phyloP scores from a whole-genome alignment of 75 land plant species.

The Cryptomeria japonica region DNA sequence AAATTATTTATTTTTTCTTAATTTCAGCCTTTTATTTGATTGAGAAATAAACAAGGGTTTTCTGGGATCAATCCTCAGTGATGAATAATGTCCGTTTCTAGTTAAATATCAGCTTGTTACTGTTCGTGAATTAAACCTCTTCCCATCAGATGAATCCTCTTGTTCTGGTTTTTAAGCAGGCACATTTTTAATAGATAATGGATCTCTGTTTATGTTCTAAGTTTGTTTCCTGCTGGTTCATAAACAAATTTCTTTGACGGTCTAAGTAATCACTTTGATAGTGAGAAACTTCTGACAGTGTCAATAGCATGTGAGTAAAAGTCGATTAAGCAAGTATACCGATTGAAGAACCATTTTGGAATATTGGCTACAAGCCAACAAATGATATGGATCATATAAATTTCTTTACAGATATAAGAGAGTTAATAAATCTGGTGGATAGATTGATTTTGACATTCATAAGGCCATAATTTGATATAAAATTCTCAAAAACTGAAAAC shows the following conservation, averaged over 20 bases:
- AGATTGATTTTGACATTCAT: not conserved
- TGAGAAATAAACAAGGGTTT: not conserved
- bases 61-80: not conserved
- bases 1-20: too few species aligned
- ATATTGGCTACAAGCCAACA: not conserved
- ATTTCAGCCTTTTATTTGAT: not conserved
- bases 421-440: not conserved
- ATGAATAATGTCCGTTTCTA: not conserved
- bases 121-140: not conserved
- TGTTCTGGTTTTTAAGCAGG: not conserved
- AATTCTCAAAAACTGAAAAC: not conserved
- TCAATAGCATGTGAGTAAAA: not conserved
- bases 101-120: not conserved
- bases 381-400: not conserved
- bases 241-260: not conserved
- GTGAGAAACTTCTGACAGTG: not conserved
- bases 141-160: not conserved
- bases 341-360: not conserved
- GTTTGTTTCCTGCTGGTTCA: not conserved
- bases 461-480: not conserved
- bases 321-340: not conserved
- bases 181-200: not conserved
- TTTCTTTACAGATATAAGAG: not conserved
- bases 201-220: not conserved
- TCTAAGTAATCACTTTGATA: not conserved